Conservation (phyloP, 1,284 basidiomycete genomes). For the Ceratobasidium papillatum region DNA sequence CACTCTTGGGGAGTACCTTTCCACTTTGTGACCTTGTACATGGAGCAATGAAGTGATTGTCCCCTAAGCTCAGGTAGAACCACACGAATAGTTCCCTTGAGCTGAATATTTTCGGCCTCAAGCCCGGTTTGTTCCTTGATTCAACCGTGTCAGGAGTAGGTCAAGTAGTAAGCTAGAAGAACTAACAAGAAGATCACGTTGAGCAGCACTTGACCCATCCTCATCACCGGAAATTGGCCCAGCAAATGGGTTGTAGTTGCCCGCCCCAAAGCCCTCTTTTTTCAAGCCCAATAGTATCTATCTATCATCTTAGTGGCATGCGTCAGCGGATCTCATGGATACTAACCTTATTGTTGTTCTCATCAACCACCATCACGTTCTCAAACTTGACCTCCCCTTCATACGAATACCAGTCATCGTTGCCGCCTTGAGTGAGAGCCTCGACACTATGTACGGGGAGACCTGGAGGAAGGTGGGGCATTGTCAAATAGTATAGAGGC, state of each 20-base stretch:
- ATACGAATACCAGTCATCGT: slow-evolving; percentile 25
- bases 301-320: background rate
- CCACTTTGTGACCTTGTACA: slow-evolving; percentile 39
- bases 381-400: slow-evolving; percentile 30
- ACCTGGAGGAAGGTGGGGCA: slow-evolving; percentile 21
- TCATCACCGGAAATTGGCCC: slow-evolving; percentile 19
- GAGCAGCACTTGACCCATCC: slow-evolving; percentile 19
- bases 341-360: slow-evolving; percentile 15
- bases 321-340: background rate
- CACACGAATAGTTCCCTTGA: slow-evolving; percentile 31
- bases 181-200: slow-evolving; percentile 21
- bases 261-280: slow-evolving; percentile 34
- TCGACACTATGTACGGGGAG: background rate
- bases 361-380: slow-evolving; percentile 38
- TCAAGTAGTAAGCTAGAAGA: background rate
- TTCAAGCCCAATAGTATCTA: slow-evolving; percentile 32
- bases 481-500: background rate
- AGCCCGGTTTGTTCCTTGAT: slow-evolving; percentile 33
- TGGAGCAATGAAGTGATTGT: slow-evolving; percentile 28
- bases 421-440: slow-evolving; percentile 23
- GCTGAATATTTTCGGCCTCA: slow-evolving; percentile 17
- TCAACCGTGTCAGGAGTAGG: background rate
- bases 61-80: background rate
- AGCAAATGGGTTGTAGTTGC: slow-evolving; percentile 38
- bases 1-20: slow-evolving; percentile 30